Evolutionary conservation across 768 basidiomycete genomes (phyloP).

Genomic region (Boletus huronensis): DNA sequence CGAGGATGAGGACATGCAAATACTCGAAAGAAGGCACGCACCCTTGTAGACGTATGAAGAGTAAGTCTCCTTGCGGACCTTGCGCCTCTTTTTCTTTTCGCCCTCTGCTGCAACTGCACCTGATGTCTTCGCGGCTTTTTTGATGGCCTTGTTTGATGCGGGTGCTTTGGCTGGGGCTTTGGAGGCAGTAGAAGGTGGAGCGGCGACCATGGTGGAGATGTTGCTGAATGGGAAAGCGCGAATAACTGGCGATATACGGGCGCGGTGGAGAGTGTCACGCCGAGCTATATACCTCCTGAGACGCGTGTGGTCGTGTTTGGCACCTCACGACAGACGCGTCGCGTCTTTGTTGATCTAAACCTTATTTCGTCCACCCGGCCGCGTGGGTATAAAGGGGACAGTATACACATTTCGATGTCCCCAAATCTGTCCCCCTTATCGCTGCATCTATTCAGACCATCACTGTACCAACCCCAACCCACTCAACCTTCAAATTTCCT

Average conservation of each 20-base stretch:
- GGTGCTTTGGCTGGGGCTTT: constrained; percentile 47
- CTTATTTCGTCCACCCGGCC: constrained; percentile 26
- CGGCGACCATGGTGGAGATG: constrained; percentile 56
- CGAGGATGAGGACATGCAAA: background rate
- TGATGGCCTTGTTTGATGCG: constrained; percentile 32
- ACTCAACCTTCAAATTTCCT: background rate
- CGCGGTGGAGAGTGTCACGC: background rate
- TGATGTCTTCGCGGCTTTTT: constrained; percentile 59
- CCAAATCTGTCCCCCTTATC: constrained; percentile 8
- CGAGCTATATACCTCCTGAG: constrained; percentile 21
- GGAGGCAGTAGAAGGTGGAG: constrained; percentile 38
- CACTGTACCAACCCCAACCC: background rate
- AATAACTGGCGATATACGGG: constrained; percentile 12
- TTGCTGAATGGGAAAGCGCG: constrained; percentile 4
- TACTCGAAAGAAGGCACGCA: constrained; percentile 19
- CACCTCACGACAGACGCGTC: constrained; percentile 28
- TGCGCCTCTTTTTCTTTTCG: constrained; percentile 88
- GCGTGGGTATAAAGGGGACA: constrained; percentile 29
- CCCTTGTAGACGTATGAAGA: constrained; percentile 95
- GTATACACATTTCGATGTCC: background rate
- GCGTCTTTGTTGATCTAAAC: constrained; percentile 39
- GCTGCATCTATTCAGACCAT: background rate
- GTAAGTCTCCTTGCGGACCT: constrained; percentile 88
- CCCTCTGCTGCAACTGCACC: constrained; percentile 53
- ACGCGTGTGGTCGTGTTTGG: constrained; percentile 41